phyloP scores from a whole-genome alignment of 306 rosid species.

The Inga laurina region DNA sequence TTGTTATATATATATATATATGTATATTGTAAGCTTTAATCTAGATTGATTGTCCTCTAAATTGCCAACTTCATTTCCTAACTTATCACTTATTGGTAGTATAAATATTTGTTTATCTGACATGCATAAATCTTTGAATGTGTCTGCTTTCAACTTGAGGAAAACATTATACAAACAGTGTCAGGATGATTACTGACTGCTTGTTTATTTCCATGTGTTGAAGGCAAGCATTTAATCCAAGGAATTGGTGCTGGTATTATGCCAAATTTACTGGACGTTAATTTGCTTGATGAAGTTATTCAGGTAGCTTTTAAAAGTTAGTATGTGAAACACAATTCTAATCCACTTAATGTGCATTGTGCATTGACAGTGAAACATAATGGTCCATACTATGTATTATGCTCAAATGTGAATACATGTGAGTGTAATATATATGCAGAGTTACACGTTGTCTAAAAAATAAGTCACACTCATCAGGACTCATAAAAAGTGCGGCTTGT shows the following conservation, averaged over 20 bases:
- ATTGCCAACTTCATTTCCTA: slow-evolving; percentile 3
- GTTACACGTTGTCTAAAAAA: neutral
- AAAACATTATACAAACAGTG: neutral
- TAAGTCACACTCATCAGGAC: neutral
- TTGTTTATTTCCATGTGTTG: slow-evolving; percentile 7
- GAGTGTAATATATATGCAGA: neutral
- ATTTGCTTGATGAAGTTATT: slow-evolving; percentile 68
- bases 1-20: neutral
- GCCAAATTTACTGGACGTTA: slow-evolving; percentile 55
- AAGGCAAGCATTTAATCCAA: slow-evolving; percentile 76
- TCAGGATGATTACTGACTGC: slow-evolving; percentile 9
- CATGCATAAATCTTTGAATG: neutral
- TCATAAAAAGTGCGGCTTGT: neutral
- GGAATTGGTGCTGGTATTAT: slow-evolving; percentile 77
- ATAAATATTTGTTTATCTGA: neutral
- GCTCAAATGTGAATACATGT: neutral
- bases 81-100: neutral
- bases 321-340: neutral
- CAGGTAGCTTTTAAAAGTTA: slow-evolving; percentile 45
- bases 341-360: slow-evolving; percentile 1
- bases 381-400: neutral
- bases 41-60: neutral
- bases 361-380: neutral
- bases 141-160: slow-evolving; percentile 7
- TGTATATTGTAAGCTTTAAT: neutral